Base-by-base conservation (phyloP, 257 asterid species). In the Plantago major region DNA sequence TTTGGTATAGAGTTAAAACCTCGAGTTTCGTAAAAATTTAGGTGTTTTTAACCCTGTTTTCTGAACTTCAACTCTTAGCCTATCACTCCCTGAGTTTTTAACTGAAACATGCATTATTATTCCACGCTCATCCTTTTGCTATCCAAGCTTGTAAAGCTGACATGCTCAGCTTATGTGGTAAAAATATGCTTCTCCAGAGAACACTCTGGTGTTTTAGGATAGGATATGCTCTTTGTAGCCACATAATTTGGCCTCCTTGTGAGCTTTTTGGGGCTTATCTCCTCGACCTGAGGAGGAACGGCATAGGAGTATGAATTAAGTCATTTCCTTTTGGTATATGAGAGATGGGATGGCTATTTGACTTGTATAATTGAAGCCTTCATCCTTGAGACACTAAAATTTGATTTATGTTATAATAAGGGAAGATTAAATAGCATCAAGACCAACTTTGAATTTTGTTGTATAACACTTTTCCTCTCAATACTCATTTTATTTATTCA, bases 311-410 rank as follows among this genome's bases (percentile, higher is more conserved):
- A 2, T 22, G 26, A 22, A 22, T 48, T 59, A 44, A 54, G 46
- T 0, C 46, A 13, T 69, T 28, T 42, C 53, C 26, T 22, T 16
- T 57, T 56, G 65, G 10, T 40, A 15, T 60, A 13, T 52, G 60
- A 64, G 33, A 19, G 17, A 10, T 59, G 52, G 38, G 63, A 52
- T 51, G 37, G 50, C 16, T 4, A n/a, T 63, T 40, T 15, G 58
- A 50, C 26, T 33, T 26, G 45, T 43, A 51, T 43, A 19, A 11
- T 40, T 43, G 43, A 49, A 22, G 60, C 42, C 58, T 30, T 53
- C 54, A 56, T 53, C 11, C 17, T 19, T 46, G 26, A 42, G 40
- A 56, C 47, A 45, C 6, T 51, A 28, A 33, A 22, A 45, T 7
- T 42, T 38, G 40, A 46, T 42, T 46, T 47, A 60, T 59, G 40